Percentiles rank a stretch among this genome's conserved stretches.
Evolutionary conservation across 805 yeast species (phyloP).

Genomic region (Yarrowia porcina): DNA sequence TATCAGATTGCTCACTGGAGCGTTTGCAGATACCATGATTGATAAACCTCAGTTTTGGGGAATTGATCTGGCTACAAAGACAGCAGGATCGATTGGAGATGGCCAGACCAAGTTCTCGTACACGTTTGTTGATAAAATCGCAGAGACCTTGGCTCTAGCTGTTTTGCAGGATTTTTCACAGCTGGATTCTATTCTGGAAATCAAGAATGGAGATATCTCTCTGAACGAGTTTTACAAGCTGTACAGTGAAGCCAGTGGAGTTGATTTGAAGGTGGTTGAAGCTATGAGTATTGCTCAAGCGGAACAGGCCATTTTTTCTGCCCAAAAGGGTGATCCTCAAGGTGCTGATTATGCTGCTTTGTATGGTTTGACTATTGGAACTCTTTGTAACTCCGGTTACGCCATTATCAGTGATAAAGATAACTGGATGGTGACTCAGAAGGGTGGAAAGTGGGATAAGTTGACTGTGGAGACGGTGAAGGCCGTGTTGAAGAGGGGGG

Average conservation of each 20-base stretch:
- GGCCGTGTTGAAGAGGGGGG: too few relatives aligned
- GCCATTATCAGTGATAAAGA: background rate
- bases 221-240: constrained; percentile 6
- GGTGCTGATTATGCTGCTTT: background rate
- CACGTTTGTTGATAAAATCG: constrained; percentile 10
- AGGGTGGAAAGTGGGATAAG: background rate
- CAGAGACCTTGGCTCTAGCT: background rate
- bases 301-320: background rate
- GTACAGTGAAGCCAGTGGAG: background rate
- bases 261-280: background rate
- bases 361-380: background rate
- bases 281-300: constrained; percentile 7
- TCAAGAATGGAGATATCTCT: constrained; percentile 11
- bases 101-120: background rate
- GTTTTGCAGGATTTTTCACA: background rate
- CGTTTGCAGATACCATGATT: constrained; percentile 5
- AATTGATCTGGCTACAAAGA: background rate
- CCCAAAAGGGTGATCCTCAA: background rate
- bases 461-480: background rate
- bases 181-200: constrained; percentile 1
- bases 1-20: constrained; percentile 11
- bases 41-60: constrained; percentile 14
- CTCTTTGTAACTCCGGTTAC: constrained; percentile 3
- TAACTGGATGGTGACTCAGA: constrained; percentile 10
- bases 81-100: background rate